A percentile compares a stretch with the other conserved stretches of the same genome.
phyloP scores from a whole-genome alignment of 805 yeast genomes.

The Spencermartinsiella europaea region DNA sequence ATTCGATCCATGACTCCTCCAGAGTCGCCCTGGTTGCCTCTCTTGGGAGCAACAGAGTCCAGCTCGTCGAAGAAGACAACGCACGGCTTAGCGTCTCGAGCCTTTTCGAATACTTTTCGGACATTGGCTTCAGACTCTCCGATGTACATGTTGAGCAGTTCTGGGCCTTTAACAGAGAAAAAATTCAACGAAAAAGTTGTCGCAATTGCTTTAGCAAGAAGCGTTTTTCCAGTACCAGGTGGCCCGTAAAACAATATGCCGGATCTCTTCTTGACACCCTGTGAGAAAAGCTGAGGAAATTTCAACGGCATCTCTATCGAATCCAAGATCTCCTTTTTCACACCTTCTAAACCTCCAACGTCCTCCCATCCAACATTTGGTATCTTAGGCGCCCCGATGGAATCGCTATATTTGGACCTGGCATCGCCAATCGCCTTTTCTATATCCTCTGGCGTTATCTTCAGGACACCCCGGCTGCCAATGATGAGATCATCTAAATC shows the following conservation, averaged over 20 bases:
- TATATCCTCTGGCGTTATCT: conserved; percentile 55
- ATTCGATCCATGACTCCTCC: conserved; percentile 99
- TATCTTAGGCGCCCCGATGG: conserved; percentile 94
- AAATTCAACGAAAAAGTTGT: conserved; percentile 91
- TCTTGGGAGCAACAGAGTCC: conserved; percentile 96
- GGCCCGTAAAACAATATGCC: conserved; percentile 97
- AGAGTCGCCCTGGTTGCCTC: conserved; percentile 98
- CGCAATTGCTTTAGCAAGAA: conserved; percentile 95
- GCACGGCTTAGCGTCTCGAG: conserved; percentile 96
- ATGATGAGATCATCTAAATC: conserved; percentile 35
- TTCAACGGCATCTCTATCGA: conserved; percentile 94
- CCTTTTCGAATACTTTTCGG: conserved; percentile 85
- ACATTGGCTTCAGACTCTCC: conserved; percentile 99
- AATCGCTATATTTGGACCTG: conserved; percentile 80
- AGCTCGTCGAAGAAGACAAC: conserved; percentile 96
- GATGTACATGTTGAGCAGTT: conserved; percentile 91
- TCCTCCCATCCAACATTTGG: conserved; percentile 97
- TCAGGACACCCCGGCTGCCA: conserved; percentile 53
- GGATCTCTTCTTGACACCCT: conserved; percentile 88
- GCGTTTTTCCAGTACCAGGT: conserved; percentile 96
- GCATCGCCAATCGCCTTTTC: conserved; percentile 72
- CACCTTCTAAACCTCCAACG: conserved; percentile 89
- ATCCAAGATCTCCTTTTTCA: conserved; percentile 88
- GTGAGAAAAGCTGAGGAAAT: conserved; percentile 82
- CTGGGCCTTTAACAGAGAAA: conserved; percentile 97